A percentile compares a stretch with the other conserved stretches of the same genome.
Evolutionary conservation across 176 grass and related monocot species (phyloP).

Genomic region (Otatea glauca): DNA sequence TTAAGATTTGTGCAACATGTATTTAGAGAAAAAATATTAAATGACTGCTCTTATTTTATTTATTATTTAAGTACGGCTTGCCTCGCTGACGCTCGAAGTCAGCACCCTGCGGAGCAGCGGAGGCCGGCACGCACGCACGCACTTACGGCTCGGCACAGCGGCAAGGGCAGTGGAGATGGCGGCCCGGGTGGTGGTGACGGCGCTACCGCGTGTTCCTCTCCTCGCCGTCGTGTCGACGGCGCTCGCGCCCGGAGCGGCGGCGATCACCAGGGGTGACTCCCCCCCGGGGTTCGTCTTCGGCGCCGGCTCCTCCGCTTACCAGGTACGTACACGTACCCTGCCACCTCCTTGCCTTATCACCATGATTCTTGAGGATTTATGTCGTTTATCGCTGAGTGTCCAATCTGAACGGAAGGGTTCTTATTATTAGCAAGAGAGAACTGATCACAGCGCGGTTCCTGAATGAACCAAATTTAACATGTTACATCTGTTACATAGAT

Average conservation of each 20-base stretch:
- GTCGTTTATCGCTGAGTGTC: not conserved
- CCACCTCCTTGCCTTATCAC: not conserved
- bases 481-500: not conserved
- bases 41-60: too few species aligned
- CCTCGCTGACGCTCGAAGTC: not conserved
- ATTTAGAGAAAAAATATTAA: too few species aligned
- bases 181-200: not conserved
- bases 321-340: constrained; percentile 49
- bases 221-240: not conserved
- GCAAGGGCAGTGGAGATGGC: not conserved
- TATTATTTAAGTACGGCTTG: too few species aligned
- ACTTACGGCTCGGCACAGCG: too few species aligned
- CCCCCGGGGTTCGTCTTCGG: constrained; percentile 66
- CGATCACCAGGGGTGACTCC: constrained; percentile 59
- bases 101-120: not conserved
- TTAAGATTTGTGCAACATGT: too few species aligned
- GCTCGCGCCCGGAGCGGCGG: not conserved
- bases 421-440: not conserved
- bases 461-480: not conserved
- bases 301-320: constrained; percentile 72
- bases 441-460: not conserved
- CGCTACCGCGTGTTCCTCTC: not conserved
- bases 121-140: not conserved
- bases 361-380: not conserved
- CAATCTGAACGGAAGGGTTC: not conserved